Evolutionary conservation across 2,329 filamentous ascomycete genomes (phyloP).

Genomic region (Ophiostoma fasciatum): DNA sequence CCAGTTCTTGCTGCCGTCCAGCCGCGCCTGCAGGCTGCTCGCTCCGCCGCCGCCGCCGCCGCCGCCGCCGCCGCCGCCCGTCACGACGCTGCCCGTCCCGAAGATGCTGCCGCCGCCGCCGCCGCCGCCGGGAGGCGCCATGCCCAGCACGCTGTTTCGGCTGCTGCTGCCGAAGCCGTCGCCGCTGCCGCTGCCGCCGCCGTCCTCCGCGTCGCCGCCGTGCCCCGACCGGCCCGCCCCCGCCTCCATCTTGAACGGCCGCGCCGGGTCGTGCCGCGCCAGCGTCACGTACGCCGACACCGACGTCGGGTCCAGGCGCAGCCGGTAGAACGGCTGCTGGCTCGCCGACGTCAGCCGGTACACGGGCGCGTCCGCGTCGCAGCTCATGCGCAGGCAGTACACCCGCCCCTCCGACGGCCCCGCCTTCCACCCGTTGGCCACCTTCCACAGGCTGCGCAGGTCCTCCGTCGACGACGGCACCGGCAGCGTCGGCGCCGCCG

Average conservation of each 20-base stretch:
- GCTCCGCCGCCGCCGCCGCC: conserved; percentile 3
- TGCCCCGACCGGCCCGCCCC: conserved; percentile 6
- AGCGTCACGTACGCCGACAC: conserved; percentile 46
- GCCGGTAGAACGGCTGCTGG: conserved; percentile 53
- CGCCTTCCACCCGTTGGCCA: conserved; percentile 54
- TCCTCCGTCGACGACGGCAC: conserved; percentile 43
- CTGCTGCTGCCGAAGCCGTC: conserved; percentile 15
- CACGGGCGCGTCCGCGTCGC: conserved; percentile 45
- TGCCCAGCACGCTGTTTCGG: conserved; percentile 14
- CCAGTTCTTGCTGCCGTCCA: conserved; percentile 33
- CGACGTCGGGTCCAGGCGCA: conserved; percentile 49
- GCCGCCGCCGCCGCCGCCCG: conserved; percentile 10
- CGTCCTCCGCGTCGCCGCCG: conserved; percentile 9
- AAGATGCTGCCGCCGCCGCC: neutral
- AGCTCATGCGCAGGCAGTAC: conserved; percentile 42
- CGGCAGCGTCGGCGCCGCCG: conserved; percentile 30
- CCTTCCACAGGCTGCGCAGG: conserved; percentile 52
- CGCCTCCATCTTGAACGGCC: conserved; percentile 30
- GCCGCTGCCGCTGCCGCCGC: conserved; percentile 5
- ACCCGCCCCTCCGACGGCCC: conserved; percentile 41
- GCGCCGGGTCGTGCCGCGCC: conserved; percentile 44
- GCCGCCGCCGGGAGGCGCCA: neutral
- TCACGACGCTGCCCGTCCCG: conserved; percentile 7
- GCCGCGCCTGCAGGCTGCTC: conserved; percentile 21
- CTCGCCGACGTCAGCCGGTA: conserved; percentile 48